phyloP scores from a whole-genome alignment of 495 filamentous ascomycete genomes.

The Podospora didyma region DNA sequence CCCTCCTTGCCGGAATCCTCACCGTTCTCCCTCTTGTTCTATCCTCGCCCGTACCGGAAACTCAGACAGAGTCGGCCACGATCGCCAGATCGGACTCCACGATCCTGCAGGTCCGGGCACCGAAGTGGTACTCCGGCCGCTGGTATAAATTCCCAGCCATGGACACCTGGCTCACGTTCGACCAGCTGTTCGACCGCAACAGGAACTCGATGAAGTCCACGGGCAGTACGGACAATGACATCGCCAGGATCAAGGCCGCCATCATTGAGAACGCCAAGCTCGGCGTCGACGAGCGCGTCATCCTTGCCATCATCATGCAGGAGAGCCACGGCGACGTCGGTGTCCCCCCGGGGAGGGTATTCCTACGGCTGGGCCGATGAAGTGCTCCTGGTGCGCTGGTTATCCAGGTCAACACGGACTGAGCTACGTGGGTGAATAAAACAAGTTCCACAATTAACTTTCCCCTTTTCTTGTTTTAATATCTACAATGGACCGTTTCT shows the following conservation, averaged over 20 bases:
- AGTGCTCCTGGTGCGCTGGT: constrained; percentile 28
- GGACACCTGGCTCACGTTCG: constrained; percentile 31
- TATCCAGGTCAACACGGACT: constrained; percentile 30
- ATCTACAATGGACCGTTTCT: not conserved
- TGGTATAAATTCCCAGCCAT: constrained; percentile 32
- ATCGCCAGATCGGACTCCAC: not conserved
- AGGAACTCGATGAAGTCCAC: constrained; percentile 27
- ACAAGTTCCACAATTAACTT: constrained; percentile 32
- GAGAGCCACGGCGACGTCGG: constrained; percentile 39
- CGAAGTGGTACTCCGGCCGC: constrained; percentile 29
- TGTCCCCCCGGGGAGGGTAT: constrained; percentile 32
- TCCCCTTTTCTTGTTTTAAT: constrained; percentile 2
- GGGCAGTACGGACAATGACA: constrained; percentile 30
- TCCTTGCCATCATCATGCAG: constrained; percentile 43
- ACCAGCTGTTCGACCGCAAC: constrained; percentile 38
- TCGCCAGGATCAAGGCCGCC: constrained; percentile 32
- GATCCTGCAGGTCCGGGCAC: too few relatives aligned
- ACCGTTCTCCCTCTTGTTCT: not conserved
- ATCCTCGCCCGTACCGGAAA: not conserved
- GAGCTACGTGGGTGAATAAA: too few relatives aligned
- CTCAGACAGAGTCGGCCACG: not conserved
- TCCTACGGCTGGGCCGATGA: constrained; percentile 34
- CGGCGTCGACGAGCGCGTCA: constrained; percentile 41
- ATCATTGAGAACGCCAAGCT: constrained; percentile 28
- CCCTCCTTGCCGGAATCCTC: not conserved